A percentile compares a stretch with the other conserved stretches of the same genome.
Evolutionary conservation across 176 grass and related monocot species (phyloP).

Genomic region (Avena eriantha): DNA sequence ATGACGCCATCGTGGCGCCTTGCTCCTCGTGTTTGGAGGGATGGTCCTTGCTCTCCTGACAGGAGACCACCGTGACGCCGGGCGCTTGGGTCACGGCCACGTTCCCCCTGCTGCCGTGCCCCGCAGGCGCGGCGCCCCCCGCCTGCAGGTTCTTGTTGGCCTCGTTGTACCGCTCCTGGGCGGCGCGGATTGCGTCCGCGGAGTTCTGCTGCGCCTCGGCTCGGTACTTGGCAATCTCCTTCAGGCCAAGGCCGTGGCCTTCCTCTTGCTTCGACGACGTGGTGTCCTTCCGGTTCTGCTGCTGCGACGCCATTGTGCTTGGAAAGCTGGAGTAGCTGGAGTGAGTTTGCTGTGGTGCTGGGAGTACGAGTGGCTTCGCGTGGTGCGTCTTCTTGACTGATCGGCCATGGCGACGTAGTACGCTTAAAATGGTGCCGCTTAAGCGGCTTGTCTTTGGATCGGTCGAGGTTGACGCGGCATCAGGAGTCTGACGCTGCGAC

Average conservation of each 20-base stretch:
- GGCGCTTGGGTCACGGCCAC: conserved; percentile 53
- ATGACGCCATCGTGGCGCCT: not conserved
- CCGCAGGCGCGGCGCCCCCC: not conserved
- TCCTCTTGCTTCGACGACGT: conserved; percentile 25
- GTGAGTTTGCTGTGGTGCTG: not conserved
- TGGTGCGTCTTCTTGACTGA: not conserved
- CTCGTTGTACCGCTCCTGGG: conserved; percentile 72
- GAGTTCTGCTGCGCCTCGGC: conserved; percentile 79
- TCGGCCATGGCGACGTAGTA: not conserved
- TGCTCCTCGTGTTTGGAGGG: conserved; percentile 20
- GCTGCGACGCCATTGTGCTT: conserved; percentile 53
- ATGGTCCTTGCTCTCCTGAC: conserved; percentile 30
- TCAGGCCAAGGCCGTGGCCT: conserved; percentile 38
- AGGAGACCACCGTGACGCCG: conserved; percentile 8
- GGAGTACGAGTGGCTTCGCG: not conserved
- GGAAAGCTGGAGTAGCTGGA: not conserved
- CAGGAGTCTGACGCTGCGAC: not conserved
- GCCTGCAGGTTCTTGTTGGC: conserved; percentile 46
- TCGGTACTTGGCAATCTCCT: conserved; percentile 75
- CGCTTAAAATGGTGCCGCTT: conserved; percentile 31
- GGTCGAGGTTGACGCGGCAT: conserved; percentile 20
- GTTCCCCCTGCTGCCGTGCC: conserved; percentile 41
- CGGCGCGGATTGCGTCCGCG: conserved; percentile 59
- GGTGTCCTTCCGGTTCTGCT: conserved; percentile 43
- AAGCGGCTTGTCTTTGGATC: conserved; percentile 33